A percentile compares a stretch with the other conserved stretches of the same genome.
Conservation (phyloP, 768 basidiomycete genomes). For the Lanmaoa pseudosensibilis region DNA sequence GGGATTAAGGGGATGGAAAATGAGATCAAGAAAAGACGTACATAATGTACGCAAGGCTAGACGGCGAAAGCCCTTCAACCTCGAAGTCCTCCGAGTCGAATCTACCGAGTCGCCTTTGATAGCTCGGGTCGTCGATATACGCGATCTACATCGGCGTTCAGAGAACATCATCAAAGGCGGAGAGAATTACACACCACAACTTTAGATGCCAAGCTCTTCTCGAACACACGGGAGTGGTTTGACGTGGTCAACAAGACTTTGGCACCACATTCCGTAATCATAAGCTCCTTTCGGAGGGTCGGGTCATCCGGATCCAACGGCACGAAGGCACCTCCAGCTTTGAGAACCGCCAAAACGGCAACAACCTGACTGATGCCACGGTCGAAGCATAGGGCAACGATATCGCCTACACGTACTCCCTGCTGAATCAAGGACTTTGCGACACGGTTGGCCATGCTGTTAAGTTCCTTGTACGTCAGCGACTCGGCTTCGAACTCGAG, state of each 20-base stretch:
- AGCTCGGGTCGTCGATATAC: conserved; percentile 31
- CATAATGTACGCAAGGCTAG: conserved; percentile 30
- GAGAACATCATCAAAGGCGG: not conserved
- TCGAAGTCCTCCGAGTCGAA: conserved; percentile 19
- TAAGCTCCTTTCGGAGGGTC: conserved; percentile 28
- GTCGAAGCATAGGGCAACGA: conserved; percentile 31
- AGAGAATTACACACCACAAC: conserved; percentile 16
- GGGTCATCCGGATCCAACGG: conserved; percentile 32
- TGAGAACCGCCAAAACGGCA: conserved; percentile 33
- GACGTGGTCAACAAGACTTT: conserved; percentile 30
- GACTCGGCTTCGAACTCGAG: conserved; percentile 31
- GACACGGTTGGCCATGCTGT: conserved; percentile 33
- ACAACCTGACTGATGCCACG: conserved; percentile 31
- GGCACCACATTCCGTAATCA: conserved; percentile 28
- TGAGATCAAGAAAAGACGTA: conserved; percentile 4
- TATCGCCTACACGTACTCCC: conserved; percentile 26
- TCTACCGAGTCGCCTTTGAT: conserved; percentile 22
- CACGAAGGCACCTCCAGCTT: conserved; percentile 30
- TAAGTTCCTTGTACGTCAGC: conserved; percentile 34
- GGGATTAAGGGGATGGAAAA: not conserved
- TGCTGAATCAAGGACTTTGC: conserved; percentile 28
- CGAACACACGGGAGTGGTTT: conserved; percentile 22
- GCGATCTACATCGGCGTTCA: conserved; percentile 17
- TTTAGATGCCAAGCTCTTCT: conserved; percentile 24
- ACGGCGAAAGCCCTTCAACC: conserved; percentile 20